phyloP scores from a whole-genome alignment of 1,284 basidiomycete species.

The Cryptococcus wingfieldii region DNA sequence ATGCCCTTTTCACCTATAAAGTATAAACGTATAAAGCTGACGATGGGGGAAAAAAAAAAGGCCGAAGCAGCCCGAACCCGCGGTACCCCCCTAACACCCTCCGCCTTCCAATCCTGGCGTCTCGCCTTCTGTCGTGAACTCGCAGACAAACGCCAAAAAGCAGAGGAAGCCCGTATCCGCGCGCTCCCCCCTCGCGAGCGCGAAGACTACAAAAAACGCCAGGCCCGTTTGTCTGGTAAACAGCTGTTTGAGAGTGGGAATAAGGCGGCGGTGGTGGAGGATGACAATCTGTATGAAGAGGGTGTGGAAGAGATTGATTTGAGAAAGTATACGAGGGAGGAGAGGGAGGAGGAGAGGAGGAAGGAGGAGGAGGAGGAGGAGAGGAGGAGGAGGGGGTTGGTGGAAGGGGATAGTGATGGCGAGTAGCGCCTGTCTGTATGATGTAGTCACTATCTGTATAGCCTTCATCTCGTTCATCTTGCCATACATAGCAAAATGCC shows the following conservation, averaged over 20 bases:
- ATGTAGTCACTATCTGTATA: too few species aligned
- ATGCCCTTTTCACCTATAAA: constrained; percentile 13
- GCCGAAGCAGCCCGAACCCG: constrained; percentile 82
- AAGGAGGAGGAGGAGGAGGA: constrained; percentile 54
- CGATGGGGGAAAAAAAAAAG: constrained; percentile 47
- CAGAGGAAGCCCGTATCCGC: constrained; percentile 79
- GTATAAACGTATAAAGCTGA: neutral
- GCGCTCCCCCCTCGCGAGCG: constrained; percentile 74
- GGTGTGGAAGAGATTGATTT: constrained; percentile 78
- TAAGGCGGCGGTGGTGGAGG: constrained; percentile 61
- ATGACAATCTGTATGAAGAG: constrained; percentile 72
- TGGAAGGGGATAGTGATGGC: constrained; percentile 27
- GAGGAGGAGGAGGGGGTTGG: constrained; percentile 20
- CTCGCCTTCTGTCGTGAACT: constrained; percentile 68
- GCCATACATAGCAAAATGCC: too few species aligned
- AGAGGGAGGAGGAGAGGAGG: constrained; percentile 58
- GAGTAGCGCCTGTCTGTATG: constrained; percentile 13
- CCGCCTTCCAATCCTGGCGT: constrained; percentile 79
- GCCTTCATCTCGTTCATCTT: too few species aligned
- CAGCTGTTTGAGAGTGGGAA: constrained; percentile 77
- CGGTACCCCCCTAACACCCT: constrained; percentile 82
- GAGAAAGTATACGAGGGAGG: constrained; percentile 74
- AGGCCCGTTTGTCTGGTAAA: constrained; percentile 68
- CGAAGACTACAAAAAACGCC: constrained; percentile 74
- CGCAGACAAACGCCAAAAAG: constrained; percentile 57